Evolutionary conservation across 2,329 filamentous ascomycete species (phyloP), one percentile per base, ranked within the genome.

Genomic region (Thermothelomyces thermophilus): DNA sequence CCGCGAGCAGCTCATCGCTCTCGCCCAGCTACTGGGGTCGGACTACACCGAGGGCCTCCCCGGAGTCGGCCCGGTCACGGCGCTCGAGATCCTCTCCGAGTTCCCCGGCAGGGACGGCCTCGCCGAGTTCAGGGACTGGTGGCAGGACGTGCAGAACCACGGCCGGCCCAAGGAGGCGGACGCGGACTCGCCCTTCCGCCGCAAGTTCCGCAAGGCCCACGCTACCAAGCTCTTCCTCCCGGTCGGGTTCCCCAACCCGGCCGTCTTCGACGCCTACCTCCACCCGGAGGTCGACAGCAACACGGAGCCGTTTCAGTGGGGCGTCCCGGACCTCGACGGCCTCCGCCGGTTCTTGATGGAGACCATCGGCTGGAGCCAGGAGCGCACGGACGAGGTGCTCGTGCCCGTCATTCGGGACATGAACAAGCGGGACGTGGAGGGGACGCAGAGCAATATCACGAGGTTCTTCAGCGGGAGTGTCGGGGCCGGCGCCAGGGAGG

Each of bases 391-490:
- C 62, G 93, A 98, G 67, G 87, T 98, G 2, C 78, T 98, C 1
- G 88, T 98, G 1, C 93, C 93, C 0, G 94, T 98, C 1, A 93
- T 98, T 56, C 79, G 84, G 50, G 93, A 98, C 62, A 95, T 98
- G 87, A 97, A 97, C 64, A 80, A 82, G 3, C 77, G 93, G 34
- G 86, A 88, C 57, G 76, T 82, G 24, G 93, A 97, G 69, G 93
- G 93, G 6, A 97, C 91, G 16, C 93, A 98, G 72, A 84, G 83
- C 51, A 98, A 98, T 60, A 95, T 98, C 57, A 98, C 93, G n/a
- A 76, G 83, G 20, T 98, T 84, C 66, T 96, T 97, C 65, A 80
- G 82, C 11, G 91, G 91, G 0, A 69, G 72, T 4, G 83, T 89
- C 9, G 64, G 61, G 8, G 55, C 52, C 0, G 63, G 66, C 33